Evolutionary conservation across 176 grass and related monocot species (phyloP).

Genomic region (Stipa capillata): DNA sequence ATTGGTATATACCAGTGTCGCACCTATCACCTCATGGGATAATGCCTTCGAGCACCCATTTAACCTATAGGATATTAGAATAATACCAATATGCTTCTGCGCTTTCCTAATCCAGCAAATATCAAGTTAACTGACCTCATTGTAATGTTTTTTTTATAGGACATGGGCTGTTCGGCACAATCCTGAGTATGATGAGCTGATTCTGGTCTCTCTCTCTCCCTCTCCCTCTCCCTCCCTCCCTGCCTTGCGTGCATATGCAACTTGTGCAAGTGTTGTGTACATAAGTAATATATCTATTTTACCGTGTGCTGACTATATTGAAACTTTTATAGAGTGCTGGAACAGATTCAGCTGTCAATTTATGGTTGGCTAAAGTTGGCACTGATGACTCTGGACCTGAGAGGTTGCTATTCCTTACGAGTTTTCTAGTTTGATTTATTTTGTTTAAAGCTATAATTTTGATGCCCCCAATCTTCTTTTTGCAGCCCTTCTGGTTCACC

Average conservation of each 20-base stretch:
- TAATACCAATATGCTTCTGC: not conserved
- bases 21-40: not conserved
- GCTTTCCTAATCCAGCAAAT: not conserved
- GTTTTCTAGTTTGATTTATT: constrained; percentile 18
- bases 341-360: constrained; percentile 97
- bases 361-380: constrained; percentile 69
- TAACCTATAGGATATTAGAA: not conserved
- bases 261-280: not conserved
- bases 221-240: not conserved
- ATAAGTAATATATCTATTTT: not conserved
- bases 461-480: constrained; percentile 23
- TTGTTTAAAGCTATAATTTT: constrained; percentile 24
- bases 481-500: constrained; percentile 57
- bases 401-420: constrained; percentile 42
- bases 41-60: not conserved
- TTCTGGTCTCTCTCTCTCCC: constrained; percentile 55
- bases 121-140: not conserved
- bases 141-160: constrained; percentile 47
- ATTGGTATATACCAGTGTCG: not conserved
- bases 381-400: constrained; percentile 51
- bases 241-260: not conserved
- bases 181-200: constrained; percentile 68
- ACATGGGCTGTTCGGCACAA: constrained; percentile 89
- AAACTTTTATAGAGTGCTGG: constrained; percentile 77
- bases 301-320: constrained; percentile 18